Base-by-base conservation (phyloP, 768 basidiomycete species). In the Agrocybe pediades region DNA sequence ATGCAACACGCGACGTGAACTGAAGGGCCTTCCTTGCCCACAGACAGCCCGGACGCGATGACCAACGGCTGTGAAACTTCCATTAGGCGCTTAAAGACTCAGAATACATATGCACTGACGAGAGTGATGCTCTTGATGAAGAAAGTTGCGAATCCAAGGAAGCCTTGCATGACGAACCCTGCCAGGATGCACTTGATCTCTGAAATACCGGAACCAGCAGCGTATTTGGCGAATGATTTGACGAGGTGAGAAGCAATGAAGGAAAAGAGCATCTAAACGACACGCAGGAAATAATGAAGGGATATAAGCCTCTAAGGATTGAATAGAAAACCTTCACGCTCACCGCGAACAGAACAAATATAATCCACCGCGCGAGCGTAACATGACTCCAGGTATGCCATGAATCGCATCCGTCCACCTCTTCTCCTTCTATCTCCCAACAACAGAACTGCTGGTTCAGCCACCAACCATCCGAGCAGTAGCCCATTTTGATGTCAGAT, bases 181-280 rank as follows among this genome's bases (percentile, higher is more conserved):
- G 92, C 92, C 25, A 99, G 76, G 61, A 98, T 98, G 66, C 94
- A 97, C 65, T 98, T 99, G 71, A 99, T 98, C 71, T 99, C 97
- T 19, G 95, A 93, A 44, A 99, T 98, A 46, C 97, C 97, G 54
- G 95, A 98, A 5, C 97, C 95, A 17, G 97, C 97, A 13, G 97
- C 95, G 69, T 96, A 96, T 49, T 87, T 95, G 8, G 96, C 95
- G 63, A 95, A 83, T 8, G 85, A 85, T 49, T 84, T 81, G 51
- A 98, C 97, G 9, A 99, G 78, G 67, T 92, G 92, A 0, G 94
- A 90, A 4, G 95, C 91, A 13, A 88, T 77, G 65, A 92, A 93
- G 0, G 95, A 85, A 64, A 98, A 96, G 1, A 78, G 61, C 3
- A 81, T 80, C 96, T 98, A 61, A 42, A 16, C 23, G 20, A 48